Base-by-base conservation (phyloP, 768 basidiomycete genomes). In the Tubosaeta sp. region DNA sequence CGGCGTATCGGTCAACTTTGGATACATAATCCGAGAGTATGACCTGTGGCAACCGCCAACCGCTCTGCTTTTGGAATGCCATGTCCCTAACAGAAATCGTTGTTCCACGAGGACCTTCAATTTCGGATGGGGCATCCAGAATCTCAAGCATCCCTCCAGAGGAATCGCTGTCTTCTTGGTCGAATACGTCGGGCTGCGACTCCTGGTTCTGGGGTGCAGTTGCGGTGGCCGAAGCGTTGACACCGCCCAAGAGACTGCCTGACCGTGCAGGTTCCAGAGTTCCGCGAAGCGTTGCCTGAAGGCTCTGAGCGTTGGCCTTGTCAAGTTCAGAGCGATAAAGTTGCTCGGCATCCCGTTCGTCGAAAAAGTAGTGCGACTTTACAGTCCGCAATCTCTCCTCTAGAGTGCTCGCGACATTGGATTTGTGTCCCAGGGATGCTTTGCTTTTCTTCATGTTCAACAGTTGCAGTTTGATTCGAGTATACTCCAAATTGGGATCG, bases 41-140 rank as follows among this genome's bases (percentile, higher is more conserved):
- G 14, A 65, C 72, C 67, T 88, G 94, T 10, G 95, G 92, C 13
- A 87, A 85, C 37, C 82, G 84, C 33, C 89, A 87, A 34, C 89
- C 84, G 76, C 85, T 86, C 62, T 89, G 83, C 69, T 90, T 95
- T 2, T 92, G 88, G 25, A 91, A 73, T 2, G 82, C 64, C 85
- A 98, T 86, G 54, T 93, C 83, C 26, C 85, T 76, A 56, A 86
- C 62, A 26, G 58, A 67, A 43, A 87, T 71, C 6, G 76, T 77
- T 9, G 71, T 74, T 13, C 86, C 88, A 48, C 75, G 66, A 10
- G 74, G 66, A 17, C 79, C 82, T n/a, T 76, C 75, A 56, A 81
- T 81, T n/a, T 74, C 78, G 6, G 72, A 64, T 12, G 84, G 80
- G 47, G 77, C 76, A 22, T 94, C 88, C 42, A 95, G 74, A 46